phyloP scores from a whole-genome alignment of 2,329 filamentous ascomycete genomes.

The Monosporascus ibericus region DNA sequence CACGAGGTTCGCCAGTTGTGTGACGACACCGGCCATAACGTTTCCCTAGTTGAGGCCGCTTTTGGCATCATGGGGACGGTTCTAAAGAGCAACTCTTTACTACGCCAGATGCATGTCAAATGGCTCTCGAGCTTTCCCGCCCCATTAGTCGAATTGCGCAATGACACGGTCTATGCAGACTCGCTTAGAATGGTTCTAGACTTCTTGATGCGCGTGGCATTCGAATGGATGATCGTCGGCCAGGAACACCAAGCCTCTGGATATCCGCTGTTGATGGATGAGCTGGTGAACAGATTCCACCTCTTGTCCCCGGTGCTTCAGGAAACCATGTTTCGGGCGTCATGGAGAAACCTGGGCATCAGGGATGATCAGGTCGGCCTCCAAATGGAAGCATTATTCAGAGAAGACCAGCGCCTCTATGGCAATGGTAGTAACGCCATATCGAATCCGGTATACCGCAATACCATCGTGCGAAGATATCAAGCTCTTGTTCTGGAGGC shows the following conservation, averaged over 20 bases:
- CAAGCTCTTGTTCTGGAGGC: neutral
- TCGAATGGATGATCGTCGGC: conserved; percentile 32
- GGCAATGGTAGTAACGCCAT: conserved; percentile 15
- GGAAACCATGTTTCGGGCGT: conserved; percentile 45
- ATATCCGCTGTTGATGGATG: conserved; percentile 51
- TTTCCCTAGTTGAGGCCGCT: conserved; percentile 22
- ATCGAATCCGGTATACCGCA: conserved; percentile 13
- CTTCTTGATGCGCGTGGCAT: conserved; percentile 38
- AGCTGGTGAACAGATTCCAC: conserved; percentile 42
- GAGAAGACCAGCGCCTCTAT: conserved; percentile 27
- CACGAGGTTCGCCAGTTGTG: conserved; percentile 30
- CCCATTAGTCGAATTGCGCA: conserved; percentile 7
- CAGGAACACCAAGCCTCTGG: conserved; percentile 28
- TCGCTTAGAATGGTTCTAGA: conserved; percentile 30
- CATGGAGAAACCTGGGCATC: conserved; percentile 40
- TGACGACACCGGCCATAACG: conserved; percentile 19
- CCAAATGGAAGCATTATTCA: conserved; percentile 31
- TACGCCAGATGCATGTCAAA: conserved; percentile 20
- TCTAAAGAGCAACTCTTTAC: conserved; percentile 30
- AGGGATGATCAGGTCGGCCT: conserved; percentile 26
- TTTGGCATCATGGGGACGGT: conserved; percentile 29
- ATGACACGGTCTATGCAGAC: conserved; percentile 10
- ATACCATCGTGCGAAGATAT: conserved; percentile 12
- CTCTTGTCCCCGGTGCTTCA: conserved; percentile 48
- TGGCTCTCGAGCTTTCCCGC: conserved; percentile 34